A percentile compares a stretch with the other conserved stretches of the same genome.
These are phyloP conservation scores for Cercospora brassicicola DNA, from an alignment of 2,329 filamentous ascomycete genomes.

Conservation along the genomic window DNA sequence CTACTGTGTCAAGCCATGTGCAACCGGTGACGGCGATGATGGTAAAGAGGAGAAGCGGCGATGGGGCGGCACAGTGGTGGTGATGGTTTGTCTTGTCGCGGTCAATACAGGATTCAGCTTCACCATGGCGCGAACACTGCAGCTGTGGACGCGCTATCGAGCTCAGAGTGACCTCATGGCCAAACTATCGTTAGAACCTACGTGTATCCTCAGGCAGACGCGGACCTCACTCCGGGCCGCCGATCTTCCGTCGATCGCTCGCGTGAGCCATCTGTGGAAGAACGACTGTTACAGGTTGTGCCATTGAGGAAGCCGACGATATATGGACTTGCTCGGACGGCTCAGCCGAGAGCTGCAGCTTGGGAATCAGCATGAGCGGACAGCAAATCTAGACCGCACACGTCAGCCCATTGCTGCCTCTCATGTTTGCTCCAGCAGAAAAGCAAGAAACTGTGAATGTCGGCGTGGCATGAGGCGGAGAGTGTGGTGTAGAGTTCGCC, in stretches of 20 bases:
- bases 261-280: background rate
- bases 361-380: background rate
- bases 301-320: background rate
- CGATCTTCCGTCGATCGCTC: background rate
- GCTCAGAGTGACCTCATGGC: background rate
- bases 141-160: background rate
- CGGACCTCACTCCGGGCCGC: background rate
- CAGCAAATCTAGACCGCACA: background rate
- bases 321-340: background rate
- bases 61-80: background rate
- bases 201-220: background rate
- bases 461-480: background rate
- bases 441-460: background rate
- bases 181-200: background rate
- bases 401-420: background rate
- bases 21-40: background rate
- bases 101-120: constrained; percentile 1
- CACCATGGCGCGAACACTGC: background rate
- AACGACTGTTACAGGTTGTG: background rate
- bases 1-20: background rate
- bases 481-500: background rate
- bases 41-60: background rate
- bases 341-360: background rate
- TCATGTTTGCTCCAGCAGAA: background rate
- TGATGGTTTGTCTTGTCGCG: background rate